Evolutionary conservation across 257 asterid genomes (phyloP).

Genomic region (Scutellaria galericulata): DNA sequence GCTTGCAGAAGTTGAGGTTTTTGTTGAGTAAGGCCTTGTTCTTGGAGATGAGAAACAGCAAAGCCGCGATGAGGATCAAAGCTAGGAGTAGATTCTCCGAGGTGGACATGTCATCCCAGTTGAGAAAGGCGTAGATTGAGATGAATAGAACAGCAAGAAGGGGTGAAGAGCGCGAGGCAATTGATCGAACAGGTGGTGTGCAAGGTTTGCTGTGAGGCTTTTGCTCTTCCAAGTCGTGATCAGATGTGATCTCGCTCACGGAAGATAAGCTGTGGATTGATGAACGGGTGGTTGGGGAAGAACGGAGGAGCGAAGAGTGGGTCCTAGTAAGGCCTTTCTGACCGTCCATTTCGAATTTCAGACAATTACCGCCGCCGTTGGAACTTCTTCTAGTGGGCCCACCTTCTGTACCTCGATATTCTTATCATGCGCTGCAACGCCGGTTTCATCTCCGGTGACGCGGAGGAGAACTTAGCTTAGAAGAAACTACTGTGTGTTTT

Average conservation of each 20-base stretch:
- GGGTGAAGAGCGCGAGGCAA: slow-evolving; percentile 45
- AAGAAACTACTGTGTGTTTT: slow-evolving; percentile 20
- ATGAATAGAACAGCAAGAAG: slow-evolving; percentile 48
- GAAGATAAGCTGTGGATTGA: slow-evolving; percentile 77
- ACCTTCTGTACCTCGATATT: slow-evolving; percentile 56
- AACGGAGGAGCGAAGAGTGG: slow-evolving; percentile 81
- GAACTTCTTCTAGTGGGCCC: slow-evolving; percentile 26
- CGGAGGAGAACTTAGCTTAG: slow-evolving; percentile 37
- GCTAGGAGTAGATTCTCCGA: slow-evolving; percentile 70
- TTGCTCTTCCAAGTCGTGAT: slow-evolving; percentile 80
- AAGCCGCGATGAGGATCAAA: slow-evolving; percentile 60
- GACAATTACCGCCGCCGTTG: slow-evolving; percentile 36
- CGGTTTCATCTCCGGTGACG: slow-evolving; percentile 64
- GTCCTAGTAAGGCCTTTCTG: slow-evolving; percentile 72
- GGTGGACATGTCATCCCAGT: slow-evolving; percentile 53
- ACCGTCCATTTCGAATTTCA: slow-evolving; percentile 58
- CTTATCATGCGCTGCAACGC: slow-evolving; percentile 43
- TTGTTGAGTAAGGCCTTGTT: slow-evolving; percentile 46
- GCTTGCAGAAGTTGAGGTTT: slow-evolving; percentile 44
- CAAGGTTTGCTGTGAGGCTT: slow-evolving; percentile 73
- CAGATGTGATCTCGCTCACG: slow-evolving; percentile 55
- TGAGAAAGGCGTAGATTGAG: slow-evolving; percentile 51
- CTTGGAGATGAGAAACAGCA: slow-evolving; percentile 57
- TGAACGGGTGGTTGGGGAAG: slow-evolving; percentile 74
- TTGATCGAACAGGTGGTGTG: slow-evolving; percentile 41